Evolutionary conservation across 768 basidiomycete genomes (phyloP).

Genomic region (Xerocomellus amylosporus): DNA sequence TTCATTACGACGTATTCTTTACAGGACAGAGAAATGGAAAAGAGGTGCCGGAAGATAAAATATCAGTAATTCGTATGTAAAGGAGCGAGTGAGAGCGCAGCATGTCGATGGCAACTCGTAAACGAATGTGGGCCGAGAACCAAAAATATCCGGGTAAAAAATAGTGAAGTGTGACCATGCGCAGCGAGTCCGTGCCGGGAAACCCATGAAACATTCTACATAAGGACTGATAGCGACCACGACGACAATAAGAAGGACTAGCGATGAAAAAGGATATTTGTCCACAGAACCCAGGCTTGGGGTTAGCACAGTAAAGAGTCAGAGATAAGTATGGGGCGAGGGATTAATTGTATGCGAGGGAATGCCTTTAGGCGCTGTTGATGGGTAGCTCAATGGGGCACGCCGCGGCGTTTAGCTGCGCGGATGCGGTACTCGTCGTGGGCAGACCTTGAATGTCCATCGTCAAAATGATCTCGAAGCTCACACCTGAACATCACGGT

Average conservation of each 20-base stretch:
- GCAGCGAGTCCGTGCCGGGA: constrained; percentile 11
- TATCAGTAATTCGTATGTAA: constrained; percentile 4
- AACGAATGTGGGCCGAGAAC: neutral
- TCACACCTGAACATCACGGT: constrained; percentile 38
- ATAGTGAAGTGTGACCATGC: neutral
- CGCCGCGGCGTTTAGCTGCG: constrained; percentile 54
- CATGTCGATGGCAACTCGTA: neutral
- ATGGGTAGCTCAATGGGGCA: constrained; percentile 69
- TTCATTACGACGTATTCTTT: constrained; percentile 4
- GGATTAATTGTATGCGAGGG: neutral
- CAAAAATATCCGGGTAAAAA: neutral
- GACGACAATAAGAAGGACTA: neutral
- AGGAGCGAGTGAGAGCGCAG: constrained; percentile 3
- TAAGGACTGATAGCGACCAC: neutral
- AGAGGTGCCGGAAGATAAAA: neutral
- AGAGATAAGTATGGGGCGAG: constrained; percentile 9
- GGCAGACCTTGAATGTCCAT: constrained; percentile 71
- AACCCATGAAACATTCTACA: neutral
- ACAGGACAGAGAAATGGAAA: constrained; percentile 1
- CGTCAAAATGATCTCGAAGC: constrained; percentile 61
- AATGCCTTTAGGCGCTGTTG: constrained; percentile 43
- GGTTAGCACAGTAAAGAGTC: constrained; percentile 3
- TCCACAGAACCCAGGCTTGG: constrained; percentile 9
- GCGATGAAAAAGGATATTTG: neutral
- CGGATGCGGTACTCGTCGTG: constrained; percentile 49